A percentile compares a stretch with the other conserved stretches of the same genome.
phyloP scores from a whole-genome alignment of 2,329 filamentous ascomycete species.

The Cercospora beticola region DNA sequence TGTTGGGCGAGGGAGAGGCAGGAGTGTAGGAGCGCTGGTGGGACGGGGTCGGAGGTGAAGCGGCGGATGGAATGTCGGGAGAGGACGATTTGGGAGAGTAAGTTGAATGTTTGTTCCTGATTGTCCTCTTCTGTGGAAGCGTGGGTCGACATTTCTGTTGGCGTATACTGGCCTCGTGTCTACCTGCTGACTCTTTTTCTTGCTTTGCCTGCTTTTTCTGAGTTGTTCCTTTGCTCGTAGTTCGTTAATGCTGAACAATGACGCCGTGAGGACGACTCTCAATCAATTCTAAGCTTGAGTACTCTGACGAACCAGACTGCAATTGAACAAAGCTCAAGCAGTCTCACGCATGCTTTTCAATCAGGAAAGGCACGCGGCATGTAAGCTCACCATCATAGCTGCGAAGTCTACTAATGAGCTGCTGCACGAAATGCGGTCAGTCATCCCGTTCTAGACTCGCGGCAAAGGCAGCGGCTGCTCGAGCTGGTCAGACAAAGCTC shows the following conservation, averaged over 20 bases:
- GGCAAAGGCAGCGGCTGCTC: not conserved
- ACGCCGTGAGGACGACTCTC: not conserved
- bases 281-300: no score
- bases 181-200: not conserved
- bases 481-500: not conserved
- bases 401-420: not conserved
- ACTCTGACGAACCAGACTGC: no score
- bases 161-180: not conserved
- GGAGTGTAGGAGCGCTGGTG: constrained; percentile 11
- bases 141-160: not conserved
- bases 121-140: not conserved
- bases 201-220: not conserved
- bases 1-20: constrained; percentile 21
- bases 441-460: not conserved
- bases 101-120: not conserved
- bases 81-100: constrained; percentile 10
- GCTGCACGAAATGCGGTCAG: not conserved
- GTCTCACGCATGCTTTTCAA: no score
- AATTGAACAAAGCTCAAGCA: no score
- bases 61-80: constrained; percentile 18
- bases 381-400: not conserved
- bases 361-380: not conserved
- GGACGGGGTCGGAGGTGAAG: constrained; percentile 18
- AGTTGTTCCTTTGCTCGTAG: not conserved
- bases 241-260: not conserved